Conservation (phyloP, 202 grass and related monocot genomes). For the Dendrocalamus latiflorus region DNA sequence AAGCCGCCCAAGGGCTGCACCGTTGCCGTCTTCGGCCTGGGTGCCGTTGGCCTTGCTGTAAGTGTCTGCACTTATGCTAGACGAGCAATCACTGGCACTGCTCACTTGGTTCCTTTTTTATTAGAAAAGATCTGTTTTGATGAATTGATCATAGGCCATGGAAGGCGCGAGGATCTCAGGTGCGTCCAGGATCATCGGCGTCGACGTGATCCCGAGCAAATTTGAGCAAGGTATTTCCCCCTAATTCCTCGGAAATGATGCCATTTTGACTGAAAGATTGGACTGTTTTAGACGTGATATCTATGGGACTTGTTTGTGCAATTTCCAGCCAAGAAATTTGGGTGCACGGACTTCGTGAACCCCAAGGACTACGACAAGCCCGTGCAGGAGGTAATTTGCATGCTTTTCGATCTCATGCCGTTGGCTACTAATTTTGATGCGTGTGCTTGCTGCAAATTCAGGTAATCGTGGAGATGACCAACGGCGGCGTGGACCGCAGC, state of each 20-base stretch:
- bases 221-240: constrained; percentile 13
- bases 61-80: not conserved
- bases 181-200: not conserved
- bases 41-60: not conserved
- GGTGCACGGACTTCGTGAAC: constrained; percentile 43
- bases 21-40: not conserved
- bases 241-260: no score
- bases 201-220: not conserved
- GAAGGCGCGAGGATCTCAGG: not conserved
- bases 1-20: constrained; percentile 7
- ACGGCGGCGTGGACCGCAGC: constrained; percentile 34
- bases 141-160: not conserved
- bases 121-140: not conserved
- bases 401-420: not conserved
- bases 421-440: not conserved
- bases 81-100: no score
- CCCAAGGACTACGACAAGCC: constrained; percentile 40
- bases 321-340: constrained; percentile 53
- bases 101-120: not conserved
- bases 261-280: not conserved
- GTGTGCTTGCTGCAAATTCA: not conserved
- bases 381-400: constrained; percentile 18
- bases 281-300: not conserved
- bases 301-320: not conserved
- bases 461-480: constrained; percentile 49